Evolutionary conservation across 192 early-diverging fungal genomes (phyloP), one percentile per base, ranked within the genome.

Genomic region (Coemansia sp.): DNA sequence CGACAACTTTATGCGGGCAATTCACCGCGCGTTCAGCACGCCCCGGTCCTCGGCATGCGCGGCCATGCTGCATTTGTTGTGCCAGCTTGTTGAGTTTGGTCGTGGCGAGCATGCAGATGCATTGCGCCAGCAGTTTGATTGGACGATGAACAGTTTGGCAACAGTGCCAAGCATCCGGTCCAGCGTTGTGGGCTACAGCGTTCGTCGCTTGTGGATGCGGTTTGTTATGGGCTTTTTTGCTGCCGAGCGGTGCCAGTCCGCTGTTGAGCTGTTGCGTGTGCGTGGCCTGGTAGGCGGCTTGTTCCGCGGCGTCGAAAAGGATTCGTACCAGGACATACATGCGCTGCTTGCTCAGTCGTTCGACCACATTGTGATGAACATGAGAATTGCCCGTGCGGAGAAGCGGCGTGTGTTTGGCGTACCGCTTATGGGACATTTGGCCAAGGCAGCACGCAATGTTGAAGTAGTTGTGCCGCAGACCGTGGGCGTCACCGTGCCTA

Each of bases 211-310:
- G 47, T 81, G 78, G 78, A 69, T 58, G 12, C 69, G 78, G 22
- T 81, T 69, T 69, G 78, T 81, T 47, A 31, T 81, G 3, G 54
- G 63, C 25, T 81, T 81, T 37, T 81, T 81, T 62, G 52, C 66
- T 0, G 72, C 55, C n/a, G 70, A 70, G 36, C 42, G 62, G 20
- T 76, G 72, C 63, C 63, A 56, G 25, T 47, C 62, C 15, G 54
- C 34, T 17, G 65, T 36, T 20, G 74, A 72, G 66, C 50, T 81
- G 19, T 38, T 81, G 62, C 60, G 49, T 34, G 58, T 53, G 19
- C 53, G 70, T 34, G 55, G 28, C 14, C 38, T 81, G 28, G 25
- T 81, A 2, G 53, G 51, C 34, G 51, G 48, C 8, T 42, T 81
- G 56, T 81, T 81, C 23, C 48, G 57, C 15, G 57, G 74, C 17